phyloP scores from a whole-genome alignment of 169 alveolate genomes.

The Cryptosporidium felis region DNA sequence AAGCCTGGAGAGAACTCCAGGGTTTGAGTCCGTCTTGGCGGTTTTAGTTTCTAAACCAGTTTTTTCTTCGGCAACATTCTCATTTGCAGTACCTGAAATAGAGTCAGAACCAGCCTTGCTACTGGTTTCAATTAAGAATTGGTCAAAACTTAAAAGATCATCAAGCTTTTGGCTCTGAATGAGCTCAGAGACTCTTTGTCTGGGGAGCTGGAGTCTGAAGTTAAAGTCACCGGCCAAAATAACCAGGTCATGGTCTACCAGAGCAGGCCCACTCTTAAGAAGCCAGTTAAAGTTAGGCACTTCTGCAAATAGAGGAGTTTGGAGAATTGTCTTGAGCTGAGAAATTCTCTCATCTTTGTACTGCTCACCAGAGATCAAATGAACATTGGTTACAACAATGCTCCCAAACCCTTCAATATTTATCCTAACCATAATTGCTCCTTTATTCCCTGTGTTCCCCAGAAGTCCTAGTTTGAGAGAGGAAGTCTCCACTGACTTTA shows the following conservation, averaged over 20 bases:
- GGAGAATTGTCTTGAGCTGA: slow-evolving; percentile 80
- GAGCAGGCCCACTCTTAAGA: slow-evolving; percentile 75
- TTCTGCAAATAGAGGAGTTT: slow-evolving; percentile 76
- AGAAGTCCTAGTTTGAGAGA: slow-evolving; percentile 86
- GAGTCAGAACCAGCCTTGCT: slow-evolving; percentile 48
- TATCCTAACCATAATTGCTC: slow-evolving; percentile 84
- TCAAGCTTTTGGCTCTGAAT: slow-evolving; percentile 53
- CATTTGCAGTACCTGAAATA: slow-evolving; percentile 2
- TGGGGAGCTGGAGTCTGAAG: slow-evolving; percentile 81
- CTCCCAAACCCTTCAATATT: slow-evolving; percentile 71
- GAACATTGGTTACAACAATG: slow-evolving; percentile 82
- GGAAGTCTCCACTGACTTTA: slow-evolving; percentile 79
- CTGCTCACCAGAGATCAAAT: slow-evolving; percentile 85
- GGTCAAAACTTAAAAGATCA: slow-evolving; percentile 75
- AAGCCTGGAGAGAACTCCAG: slow-evolving; percentile 72
- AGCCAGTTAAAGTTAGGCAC: slow-evolving; percentile 73
- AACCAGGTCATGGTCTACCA: slow-evolving; percentile 79
- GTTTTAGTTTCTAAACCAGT: background rate
- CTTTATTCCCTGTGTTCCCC: slow-evolving; percentile 89
- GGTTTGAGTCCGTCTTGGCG: slow-evolving; percentile 35
- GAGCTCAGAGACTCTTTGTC: slow-evolving; percentile 71
- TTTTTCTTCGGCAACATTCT: background rate
- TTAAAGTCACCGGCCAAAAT: slow-evolving; percentile 90
- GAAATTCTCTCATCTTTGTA: slow-evolving; percentile 81
- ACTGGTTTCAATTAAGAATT: slow-evolving; percentile 74